Evolutionary conservation across 139 green algal species (phyloP).

Genomic region (Nannochloris sp.): DNA sequence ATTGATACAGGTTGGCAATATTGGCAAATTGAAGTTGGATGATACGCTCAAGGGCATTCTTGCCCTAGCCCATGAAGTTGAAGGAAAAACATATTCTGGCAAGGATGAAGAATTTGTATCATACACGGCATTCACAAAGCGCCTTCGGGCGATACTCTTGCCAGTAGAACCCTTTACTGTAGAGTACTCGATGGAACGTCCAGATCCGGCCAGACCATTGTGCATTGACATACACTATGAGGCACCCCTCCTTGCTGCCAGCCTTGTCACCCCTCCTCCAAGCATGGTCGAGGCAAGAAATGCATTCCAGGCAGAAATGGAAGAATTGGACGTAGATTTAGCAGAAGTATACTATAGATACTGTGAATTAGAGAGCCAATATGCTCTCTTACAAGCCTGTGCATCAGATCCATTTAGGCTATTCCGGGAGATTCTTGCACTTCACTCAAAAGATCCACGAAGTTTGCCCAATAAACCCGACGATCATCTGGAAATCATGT

Average conservation of each 20-base stretch:
- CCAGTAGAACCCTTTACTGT: no score
- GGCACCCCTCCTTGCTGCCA: constrained; percentile 19
- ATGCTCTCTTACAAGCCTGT: constrained; percentile 65
- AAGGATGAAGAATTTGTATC: background rate
- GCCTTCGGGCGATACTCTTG: no score
- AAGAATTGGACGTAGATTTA: constrained; percentile 15
- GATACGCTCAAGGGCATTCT: background rate
- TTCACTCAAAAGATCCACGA: constrained; percentile 36
- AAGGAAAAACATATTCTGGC: background rate
- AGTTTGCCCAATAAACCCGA: constrained; percentile 15
- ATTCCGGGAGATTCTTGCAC: constrained; percentile 58
- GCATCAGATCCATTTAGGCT: constrained; percentile 61
- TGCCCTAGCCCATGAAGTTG: background rate
- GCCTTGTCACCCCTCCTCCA: background rate
- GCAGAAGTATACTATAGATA: constrained; percentile 3
- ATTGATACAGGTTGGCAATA: background rate
- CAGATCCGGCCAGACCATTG: constrained; percentile 9
- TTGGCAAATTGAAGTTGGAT: background rate
- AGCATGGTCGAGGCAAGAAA: background rate
- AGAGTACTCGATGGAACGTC: constrained; percentile 8
- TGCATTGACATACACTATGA: constrained; percentile 51
- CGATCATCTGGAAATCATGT: no score
- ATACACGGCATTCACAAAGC: no score
- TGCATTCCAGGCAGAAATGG: background rate
- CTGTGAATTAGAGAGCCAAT: constrained; percentile 49